Conservation (phyloP, 1,284 basidiomycete genomes). For the Ceratobasidium sp. region DNA sequence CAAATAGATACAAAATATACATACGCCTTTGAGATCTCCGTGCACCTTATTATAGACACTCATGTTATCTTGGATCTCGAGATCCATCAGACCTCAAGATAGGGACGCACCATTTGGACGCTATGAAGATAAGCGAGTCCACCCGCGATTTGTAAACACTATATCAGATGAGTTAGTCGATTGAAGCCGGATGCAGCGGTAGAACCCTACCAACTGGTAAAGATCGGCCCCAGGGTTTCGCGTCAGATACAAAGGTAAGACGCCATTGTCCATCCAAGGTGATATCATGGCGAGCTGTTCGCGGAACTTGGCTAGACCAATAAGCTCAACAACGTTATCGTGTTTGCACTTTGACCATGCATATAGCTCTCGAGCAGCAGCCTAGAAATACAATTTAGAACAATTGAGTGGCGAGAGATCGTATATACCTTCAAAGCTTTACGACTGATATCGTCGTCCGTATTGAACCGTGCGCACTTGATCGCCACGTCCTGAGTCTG, state of each 20-base stretch:
- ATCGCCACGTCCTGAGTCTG: background rate
- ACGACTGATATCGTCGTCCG: background rate
- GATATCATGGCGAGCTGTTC: constrained; percentile 27
- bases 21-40: constrained; percentile 31
- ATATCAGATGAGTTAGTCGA: background rate
- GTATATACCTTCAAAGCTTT: constrained; percentile 15
- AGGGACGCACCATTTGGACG: constrained; percentile 1
- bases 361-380: constrained; percentile 15
- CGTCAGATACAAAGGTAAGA: constrained; percentile 1
- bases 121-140: constrained; percentile 16
- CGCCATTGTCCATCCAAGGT: constrained; percentile 21
- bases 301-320: constrained; percentile 10
- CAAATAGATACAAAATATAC: background rate
- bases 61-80: background rate
- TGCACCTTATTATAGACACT: constrained; percentile 2
- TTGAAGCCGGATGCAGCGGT: no score
- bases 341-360: constrained; percentile 22
- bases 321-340: constrained; percentile 9
- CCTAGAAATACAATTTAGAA: background rate
- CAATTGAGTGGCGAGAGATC: background rate
- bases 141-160: constrained; percentile 1
- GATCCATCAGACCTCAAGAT: background rate
- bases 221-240: background rate
- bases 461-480: background rate
- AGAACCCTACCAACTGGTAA: background rate